Evolutionary conservation across 2,329 filamentous ascomycete species (phyloP), one percentile per base, ranked within the genome.

Genomic region (Pseudogymnoascus sp.): DNA sequence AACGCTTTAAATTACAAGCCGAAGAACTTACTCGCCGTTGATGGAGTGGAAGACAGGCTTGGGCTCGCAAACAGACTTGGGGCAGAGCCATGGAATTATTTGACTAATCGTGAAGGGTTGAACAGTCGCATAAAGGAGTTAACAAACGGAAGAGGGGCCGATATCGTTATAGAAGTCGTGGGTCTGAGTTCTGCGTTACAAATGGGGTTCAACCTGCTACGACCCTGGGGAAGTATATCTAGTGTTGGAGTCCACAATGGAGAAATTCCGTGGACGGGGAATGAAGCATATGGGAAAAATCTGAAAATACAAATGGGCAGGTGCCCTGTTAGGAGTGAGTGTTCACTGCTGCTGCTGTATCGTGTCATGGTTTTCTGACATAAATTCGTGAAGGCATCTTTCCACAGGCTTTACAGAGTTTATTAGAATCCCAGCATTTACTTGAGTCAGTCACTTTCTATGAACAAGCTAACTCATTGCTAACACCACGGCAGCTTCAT

Each of bases 241-340:
- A 77, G 73, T 60, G 78, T 80, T 19, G 79, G 79, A 21, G 78
- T 81, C 26, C 78, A 81, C 67, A 78, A 78, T 52, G 76, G 71
- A 12, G 75, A 78, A 66, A 79, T 80, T 63, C 77, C 78, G 2
- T 77, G 77, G 73, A 78, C 73, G 23, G 79, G 78, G 2, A 75
- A 78, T 31, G 71, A 79, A 64, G 75, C 76, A 49, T 49, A 49
- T 49, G 43, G 43, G 23, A 90, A 91, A 73, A 91, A 90, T 66
- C 67, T 90, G 63, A 82, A 80, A 37, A 66, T 90, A 35, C 86
- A 89, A 73, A 89, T 90, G 84, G 88, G 88, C 10, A 80, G 88
- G 59, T 91, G 87, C 69, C 88, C 88, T 3, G 88, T 90, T 16
- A 81, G 68, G 12, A 68, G 66, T 33, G 63, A 49, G 43, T 49